Evolutionary conservation across 108 stramenopile genomes (phyloP), one percentile per base, ranked within the genome.

Genomic region (Nitzschia sp.): DNA sequence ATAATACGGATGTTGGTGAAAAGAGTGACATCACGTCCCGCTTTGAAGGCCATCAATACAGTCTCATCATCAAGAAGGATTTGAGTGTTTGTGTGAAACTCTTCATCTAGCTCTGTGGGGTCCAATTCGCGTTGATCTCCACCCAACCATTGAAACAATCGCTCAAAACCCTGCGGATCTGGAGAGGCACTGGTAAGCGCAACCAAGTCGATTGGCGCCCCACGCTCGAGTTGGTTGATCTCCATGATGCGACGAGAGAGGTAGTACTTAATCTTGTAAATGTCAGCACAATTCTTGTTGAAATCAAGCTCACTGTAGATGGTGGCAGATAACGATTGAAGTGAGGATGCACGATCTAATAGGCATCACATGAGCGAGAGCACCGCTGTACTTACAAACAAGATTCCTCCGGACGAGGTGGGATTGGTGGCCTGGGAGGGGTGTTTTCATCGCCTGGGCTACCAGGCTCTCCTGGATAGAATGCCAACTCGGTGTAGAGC

Each of bases 281-380:
- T 56, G 48, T 89, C 88, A 0, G 86, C 85, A 29, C 75, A 65
- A 48, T 84, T 82, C 55, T 89, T 89, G 54, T 86, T 83, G 71
- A 89, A 89, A 50, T 89, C 88, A 40, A 86, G 80, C 52, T 86
- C 84, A 7, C 83, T 42, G 55, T 40, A 83, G 11, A 72, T 62
- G 42, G 61, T 53, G 0, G 34, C 46, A 59, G 38, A 24, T 1
- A 54, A 20, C 22, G 11, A 19, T 15, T 60, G 46, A 48, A 17
- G 17, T 34, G 29, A 34, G 29, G 29, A 5, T 34, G 29, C 1
- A 34, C 5, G 29, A 34, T 34, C 29, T 3, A 34, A 1, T 5
- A 1, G 5, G 29, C 86, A 11, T 60, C 41, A 42, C 83, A 83
- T 53, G 73, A 72, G 42, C 62, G 55, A n/a, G 41, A 42, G n/a